These are phyloP conservation scores for Leishmania arabica DNA, from an alignment of 208 protist species.

Conservation along the genomic window DNA sequence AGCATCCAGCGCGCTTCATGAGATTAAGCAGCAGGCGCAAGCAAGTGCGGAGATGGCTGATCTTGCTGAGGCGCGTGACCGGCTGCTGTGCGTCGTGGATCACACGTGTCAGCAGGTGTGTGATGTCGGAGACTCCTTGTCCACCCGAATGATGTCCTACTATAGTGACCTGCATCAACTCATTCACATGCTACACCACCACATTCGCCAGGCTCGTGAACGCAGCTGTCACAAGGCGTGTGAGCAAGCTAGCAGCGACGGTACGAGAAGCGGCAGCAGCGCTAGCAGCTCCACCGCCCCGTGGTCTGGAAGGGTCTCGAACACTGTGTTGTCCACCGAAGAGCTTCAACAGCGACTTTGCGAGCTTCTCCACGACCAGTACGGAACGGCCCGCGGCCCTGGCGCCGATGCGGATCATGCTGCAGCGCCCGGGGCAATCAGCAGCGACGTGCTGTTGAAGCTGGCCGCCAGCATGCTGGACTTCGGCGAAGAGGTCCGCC, in stretches of 20 bases:
- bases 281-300: slow-evolving; percentile 2
- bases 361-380: slow-evolving; percentile 33
- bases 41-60: background rate
- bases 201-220: slow-evolving; percentile 21
- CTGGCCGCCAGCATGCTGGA: slow-evolving; percentile 76
- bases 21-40: slow-evolving; percentile 10
- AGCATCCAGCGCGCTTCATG: slow-evolving; percentile 4
- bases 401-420: background rate
- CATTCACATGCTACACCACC: slow-evolving; percentile 51
- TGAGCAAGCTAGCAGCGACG: background rate
- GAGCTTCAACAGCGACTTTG: slow-evolving; percentile 18
- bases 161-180: slow-evolving; percentile 71
- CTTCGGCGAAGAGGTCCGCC: slow-evolving; percentile 69
- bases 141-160: slow-evolving; percentile 47
- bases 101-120: slow-evolving; percentile 47
- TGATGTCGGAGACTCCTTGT: slow-evolving; percentile 44
- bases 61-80: slow-evolving; percentile 11
- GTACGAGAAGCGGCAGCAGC: slow-evolving; percentile 4
- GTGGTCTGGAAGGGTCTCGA: background rate
- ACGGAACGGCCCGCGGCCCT: slow-evolving; percentile 12
- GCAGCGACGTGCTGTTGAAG: slow-evolving; percentile 38
- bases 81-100: slow-evolving; percentile 34
- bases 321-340: background rate
- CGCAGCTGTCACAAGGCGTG: background rate
- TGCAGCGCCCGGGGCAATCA: background rate